Percentiles rank a stretch among this genome's conserved stretches.
Conservation (phyloP, 2,329 filamentous ascomycete species). For the Colletotrichum sp. region DNA sequence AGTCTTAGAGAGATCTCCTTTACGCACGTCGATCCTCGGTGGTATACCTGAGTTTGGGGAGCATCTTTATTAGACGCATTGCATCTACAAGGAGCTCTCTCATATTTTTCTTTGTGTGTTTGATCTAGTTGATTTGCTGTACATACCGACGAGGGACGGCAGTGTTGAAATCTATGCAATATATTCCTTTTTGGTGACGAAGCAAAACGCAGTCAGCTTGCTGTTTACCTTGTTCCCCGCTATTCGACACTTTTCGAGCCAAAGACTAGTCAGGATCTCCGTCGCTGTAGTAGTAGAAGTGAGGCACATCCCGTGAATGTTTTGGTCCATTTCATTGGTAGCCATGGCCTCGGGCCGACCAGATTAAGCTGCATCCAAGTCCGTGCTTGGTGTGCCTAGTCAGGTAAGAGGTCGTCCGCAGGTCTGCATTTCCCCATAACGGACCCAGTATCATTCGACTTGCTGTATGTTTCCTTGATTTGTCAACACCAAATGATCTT, state of each 20-base stretch:
- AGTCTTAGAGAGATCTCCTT: conserved; percentile 15
- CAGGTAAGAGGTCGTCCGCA: background rate
- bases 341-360: background rate
- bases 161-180: background rate
- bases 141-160: background rate
- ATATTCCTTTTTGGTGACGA: background rate
- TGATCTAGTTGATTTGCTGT: background rate
- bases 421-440: background rate
- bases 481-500: background rate
- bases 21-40: background rate
- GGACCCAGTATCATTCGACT: background rate
- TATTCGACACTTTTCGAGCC: background rate
- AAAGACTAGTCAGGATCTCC: background rate
- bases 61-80: conserved; percentile 12
- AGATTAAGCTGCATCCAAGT: background rate
- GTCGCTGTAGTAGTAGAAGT: too few relatives aligned
- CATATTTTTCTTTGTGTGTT: background rate
- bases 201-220: background rate
- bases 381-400: background rate
- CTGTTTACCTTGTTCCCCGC: accelerated
- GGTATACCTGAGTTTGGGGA: background rate
- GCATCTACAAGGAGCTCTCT: conserved; percentile 15
- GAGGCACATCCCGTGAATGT: background rate
- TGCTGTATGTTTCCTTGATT: background rate
- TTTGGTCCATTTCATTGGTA: background rate